Evolutionary conservation across 2,329 filamentous ascomycete genomes (phyloP), one percentile per base, ranked within the genome.

Genomic region (Talaromyces sp.): DNA sequence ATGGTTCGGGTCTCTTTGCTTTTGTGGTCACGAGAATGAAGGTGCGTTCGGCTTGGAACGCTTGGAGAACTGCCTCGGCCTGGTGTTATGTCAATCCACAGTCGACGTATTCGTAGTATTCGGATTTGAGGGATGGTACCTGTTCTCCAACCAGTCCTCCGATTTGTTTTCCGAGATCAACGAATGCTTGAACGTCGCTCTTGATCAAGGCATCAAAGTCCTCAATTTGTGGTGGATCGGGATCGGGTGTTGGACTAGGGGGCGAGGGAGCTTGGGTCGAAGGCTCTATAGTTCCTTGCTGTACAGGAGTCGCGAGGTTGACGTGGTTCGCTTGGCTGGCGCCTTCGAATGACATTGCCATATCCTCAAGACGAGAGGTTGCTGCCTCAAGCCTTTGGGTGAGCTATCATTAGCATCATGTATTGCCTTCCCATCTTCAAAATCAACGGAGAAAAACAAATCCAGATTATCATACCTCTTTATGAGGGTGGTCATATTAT

Each of bases 401-500:
- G 79, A 68, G 58, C 22, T 24, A 45, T 71, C 27, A 47, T 65
- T 52, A 62, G 59, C 37, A 39, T 27, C 66, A 11, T 39, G 70
- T 37, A 50, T 41, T 37, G 5, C 35, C 13, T 43, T 50, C 3
- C 11, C 33, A 16, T 14, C 31, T 31, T 22, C 73, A 50, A 19
- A n/a, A 39, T n/a, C 19, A 59, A 19, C 24, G 14, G 33, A 45
- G 2, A 7, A 9, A 22, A 50, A 22, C 41, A 14, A 50, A 16
- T 22, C n/a, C 31, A 16, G 11, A 41, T 5, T 5, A 16, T 39
- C 87, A 73, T 86, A 98, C 95, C 95, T 89, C 86, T 99, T 99
- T 83, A 99, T 97, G 74, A 99, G 87, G 63, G 95, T 99, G 41
- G 93, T 96, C 68, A 99, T 83, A 77, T 97, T 98, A 81, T 98